A percentile compares a stretch with the other conserved stretches of the same genome.
These are phyloP conservation scores for Silene coronaria DNA, from an alignment of 179 eudicot species.

Conservation along the genomic window DNA sequence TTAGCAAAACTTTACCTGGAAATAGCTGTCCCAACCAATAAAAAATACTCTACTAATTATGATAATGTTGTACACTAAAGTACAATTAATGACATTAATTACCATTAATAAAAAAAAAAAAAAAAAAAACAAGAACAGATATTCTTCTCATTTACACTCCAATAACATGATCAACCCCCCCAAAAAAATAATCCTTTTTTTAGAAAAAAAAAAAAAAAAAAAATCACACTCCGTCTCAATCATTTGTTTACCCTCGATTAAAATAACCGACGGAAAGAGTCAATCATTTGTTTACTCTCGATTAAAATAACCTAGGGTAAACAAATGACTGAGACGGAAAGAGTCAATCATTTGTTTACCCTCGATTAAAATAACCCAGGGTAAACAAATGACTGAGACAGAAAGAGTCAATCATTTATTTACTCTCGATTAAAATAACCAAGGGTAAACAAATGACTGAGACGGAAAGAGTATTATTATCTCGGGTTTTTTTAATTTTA, in stretches of 20 bases:
- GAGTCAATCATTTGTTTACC: too few relatives aligned
- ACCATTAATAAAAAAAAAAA: slow-evolving; percentile 7
- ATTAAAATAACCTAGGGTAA: too few relatives aligned
- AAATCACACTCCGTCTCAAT: neutral
- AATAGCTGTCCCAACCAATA: slow-evolving; percentile 29
- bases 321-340: too few relatives aligned
- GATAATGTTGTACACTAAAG: slow-evolving; percentile 3
- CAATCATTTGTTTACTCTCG: too few relatives aligned
- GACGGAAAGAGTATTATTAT: neutral
- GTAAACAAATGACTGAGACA: too few relatives aligned
- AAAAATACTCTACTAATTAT: neutral
- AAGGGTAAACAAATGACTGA: too few relatives aligned
- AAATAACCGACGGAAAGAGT: too few relatives aligned
- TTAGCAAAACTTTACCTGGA: slow-evolving; percentile 36
- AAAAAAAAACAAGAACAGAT: slow-evolving; percentile 28
- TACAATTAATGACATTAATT: slow-evolving; percentile 20
- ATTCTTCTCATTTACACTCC: slow-evolving; percentile 33
- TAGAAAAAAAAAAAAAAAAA: too few relatives aligned
- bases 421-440: too few relatives aligned
- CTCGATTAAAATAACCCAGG: too few relatives aligned
- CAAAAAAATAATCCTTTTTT: neutral
- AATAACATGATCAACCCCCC: slow-evolving; percentile 20
- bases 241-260: neutral
- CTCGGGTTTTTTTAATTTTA: slow-evolving; percentile 6
- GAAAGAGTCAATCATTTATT: too few relatives aligned